A percentile compares a stretch with the other conserved stretches of the same genome.
Conservation (phyloP, 257 asterid genomes). For the Petunia secreta region DNA sequence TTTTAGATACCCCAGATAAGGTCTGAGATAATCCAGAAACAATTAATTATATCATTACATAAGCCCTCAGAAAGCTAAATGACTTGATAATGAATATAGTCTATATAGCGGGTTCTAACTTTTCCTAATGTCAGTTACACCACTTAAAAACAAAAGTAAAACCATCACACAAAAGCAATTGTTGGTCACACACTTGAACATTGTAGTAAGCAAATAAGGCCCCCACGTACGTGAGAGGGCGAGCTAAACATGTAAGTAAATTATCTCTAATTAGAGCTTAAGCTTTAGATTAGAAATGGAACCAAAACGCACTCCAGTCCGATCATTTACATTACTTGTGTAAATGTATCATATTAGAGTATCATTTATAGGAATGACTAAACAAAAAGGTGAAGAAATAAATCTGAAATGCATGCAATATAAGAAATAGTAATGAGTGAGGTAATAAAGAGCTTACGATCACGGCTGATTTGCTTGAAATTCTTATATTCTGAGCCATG, state of each 20-base stretch:
- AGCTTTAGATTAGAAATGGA: too few relatives aligned
- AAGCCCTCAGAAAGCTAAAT: too few relatives aligned
- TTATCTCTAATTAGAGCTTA: too few relatives aligned
- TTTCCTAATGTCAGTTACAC: too few relatives aligned
- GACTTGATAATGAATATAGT: neutral
- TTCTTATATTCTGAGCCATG: slow-evolving; percentile 89
- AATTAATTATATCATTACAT: neutral
- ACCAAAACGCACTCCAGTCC: too few relatives aligned
- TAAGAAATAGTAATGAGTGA: neutral
- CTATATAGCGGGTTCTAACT: too few relatives aligned
- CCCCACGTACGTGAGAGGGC: too few relatives aligned
- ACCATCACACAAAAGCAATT: neutral
- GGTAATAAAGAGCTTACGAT: slow-evolving; percentile 49
- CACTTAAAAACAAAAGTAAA: neutral
- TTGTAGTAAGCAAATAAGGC: too few relatives aligned
- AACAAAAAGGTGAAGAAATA: neutral
- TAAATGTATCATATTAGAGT: too few relatives aligned
- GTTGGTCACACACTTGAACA: neutral
- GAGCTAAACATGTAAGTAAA: too few relatives aligned
- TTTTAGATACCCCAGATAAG: neutral
- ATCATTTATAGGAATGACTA: too few relatives aligned
- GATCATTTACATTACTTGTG: too few relatives aligned
- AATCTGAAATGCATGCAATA: neutral
- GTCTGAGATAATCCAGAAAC: slow-evolving; percentile 12
- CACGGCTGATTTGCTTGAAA: slow-evolving; percentile 88